phyloP scores from a whole-genome alignment of 805 yeast genomes.

The Myxozyma geophila region DNA sequence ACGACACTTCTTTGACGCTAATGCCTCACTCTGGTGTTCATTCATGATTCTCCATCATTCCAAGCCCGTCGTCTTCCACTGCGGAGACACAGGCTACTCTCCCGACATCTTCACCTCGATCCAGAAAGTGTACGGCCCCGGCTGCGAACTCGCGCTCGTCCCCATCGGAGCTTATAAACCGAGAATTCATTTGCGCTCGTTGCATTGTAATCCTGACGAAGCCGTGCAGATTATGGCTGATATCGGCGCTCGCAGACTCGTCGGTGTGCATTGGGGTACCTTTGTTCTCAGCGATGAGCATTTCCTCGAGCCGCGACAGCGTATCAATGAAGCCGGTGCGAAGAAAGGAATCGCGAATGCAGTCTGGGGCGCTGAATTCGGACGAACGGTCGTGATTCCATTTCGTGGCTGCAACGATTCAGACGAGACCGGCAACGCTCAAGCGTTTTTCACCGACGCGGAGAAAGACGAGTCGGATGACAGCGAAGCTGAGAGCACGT shows the following conservation, averaged over 20 bases:
- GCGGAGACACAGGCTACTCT: slow-evolving; percentile 95
- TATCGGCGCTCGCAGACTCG: slow-evolving; percentile 61
- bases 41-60: slow-evolving; percentile 70
- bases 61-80: slow-evolving; percentile 79
- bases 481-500: slow-evolving; percentile 16
- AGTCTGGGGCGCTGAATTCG: slow-evolving; percentile 73
- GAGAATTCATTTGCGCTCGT: slow-evolving; percentile 87
- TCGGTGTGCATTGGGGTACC: slow-evolving; percentile 98
- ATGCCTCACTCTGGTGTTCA: slow-evolving; percentile 86
- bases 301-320: slow-evolving; percentile 61
- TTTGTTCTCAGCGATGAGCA: slow-evolving; percentile 87
- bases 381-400: slow-evolving; percentile 60
- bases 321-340: slow-evolving; percentile 24
- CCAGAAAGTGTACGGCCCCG: slow-evolving; percentile 62
- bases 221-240: slow-evolving; percentile 69
- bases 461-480: slow-evolving; percentile 9
- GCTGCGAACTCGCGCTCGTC: slow-evolving; percentile 67
- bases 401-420: slow-evolving; percentile 10
- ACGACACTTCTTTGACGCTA: slow-evolving; percentile 75
- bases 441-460: background rate
- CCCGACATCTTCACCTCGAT: slow-evolving; percentile 71
- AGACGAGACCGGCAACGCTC: background rate
- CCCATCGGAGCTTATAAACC: slow-evolving; percentile 98
- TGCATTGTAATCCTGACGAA: slow-evolving; percentile 85
- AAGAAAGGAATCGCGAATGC: slow-evolving; percentile 46